A percentile compares a stretch with the other conserved stretches of the same genome.
phyloP scores from a whole-genome alignment of 495 filamentous ascomycete species.

The Immersiella caudata region DNA sequence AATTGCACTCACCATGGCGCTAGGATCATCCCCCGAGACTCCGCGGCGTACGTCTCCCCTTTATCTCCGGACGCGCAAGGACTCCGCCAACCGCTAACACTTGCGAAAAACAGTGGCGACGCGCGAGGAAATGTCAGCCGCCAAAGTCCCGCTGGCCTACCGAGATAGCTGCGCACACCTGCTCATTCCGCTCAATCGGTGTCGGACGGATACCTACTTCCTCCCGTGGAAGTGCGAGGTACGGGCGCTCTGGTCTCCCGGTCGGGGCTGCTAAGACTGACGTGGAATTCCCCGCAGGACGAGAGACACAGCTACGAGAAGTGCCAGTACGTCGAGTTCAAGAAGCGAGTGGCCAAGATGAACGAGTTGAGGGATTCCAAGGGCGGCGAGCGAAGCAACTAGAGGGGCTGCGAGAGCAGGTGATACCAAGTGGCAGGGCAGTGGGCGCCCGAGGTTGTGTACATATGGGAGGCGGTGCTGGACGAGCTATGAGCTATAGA shows the following conservation, averaged over 20 bases:
- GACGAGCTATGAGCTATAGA: constrained; percentile 8
- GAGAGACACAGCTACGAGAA: constrained; percentile 98
- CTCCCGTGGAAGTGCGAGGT: constrained; percentile 98
- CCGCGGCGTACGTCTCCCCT: constrained; percentile 38
- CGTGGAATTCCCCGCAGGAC: constrained; percentile 55
- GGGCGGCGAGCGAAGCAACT: constrained; percentile 87
- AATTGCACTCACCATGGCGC: constrained; percentile 43
- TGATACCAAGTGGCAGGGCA: constrained; percentile 7
- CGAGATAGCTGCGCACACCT: constrained; percentile 93
- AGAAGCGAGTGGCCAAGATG: constrained; percentile 98
- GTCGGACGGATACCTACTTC: constrained; percentile 89
- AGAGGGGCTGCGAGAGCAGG: constrained; percentile 24
- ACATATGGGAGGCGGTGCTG: constrained; percentile 18
- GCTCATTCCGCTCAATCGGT: constrained; percentile 92
- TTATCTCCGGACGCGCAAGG: no score
- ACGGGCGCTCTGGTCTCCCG: constrained; percentile 44
- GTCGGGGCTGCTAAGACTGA: neutral
- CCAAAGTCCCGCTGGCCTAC: constrained; percentile 84
- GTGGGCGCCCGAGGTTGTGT: constrained; percentile 19
- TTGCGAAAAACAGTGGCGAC: constrained; percentile 69
- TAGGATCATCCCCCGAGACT: constrained; percentile 34
- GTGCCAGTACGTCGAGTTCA: constrained; percentile 98
- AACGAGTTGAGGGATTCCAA: constrained; percentile 88
- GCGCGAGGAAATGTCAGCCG: constrained; percentile 88
- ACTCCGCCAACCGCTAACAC: no score